A percentile compares a stretch with the other conserved stretches of the same genome.
These are phyloP conservation scores for Aspergillus olivimuriae DNA, from an alignment of 495 filamentous ascomycete genomes.

Conservation along the genomic window DNA sequence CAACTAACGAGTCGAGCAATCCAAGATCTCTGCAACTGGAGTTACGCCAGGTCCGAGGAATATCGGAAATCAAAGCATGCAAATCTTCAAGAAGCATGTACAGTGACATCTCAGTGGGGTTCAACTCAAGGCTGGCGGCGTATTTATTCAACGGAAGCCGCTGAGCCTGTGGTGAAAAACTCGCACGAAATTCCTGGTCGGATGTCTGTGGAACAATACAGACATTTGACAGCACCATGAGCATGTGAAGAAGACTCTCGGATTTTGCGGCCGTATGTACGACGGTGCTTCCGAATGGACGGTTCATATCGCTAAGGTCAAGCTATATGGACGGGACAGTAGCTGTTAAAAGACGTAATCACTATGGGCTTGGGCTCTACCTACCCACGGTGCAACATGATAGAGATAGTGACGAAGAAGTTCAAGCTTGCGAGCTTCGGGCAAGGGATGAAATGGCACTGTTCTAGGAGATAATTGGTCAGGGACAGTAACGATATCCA, in stretches of 20 bases:
- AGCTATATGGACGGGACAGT: constrained; percentile 12
- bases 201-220: constrained; percentile 8
- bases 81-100: neutral
- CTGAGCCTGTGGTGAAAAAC: neutral
- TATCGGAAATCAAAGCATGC: neutral
- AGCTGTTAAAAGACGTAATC: no score
- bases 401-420: constrained; percentile 31
- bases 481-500: neutral
- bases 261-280: constrained; percentile 24
- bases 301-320: constrained; percentile 28
- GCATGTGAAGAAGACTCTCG: constrained; percentile 11
- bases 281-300: constrained; percentile 25
- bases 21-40: constrained; percentile 1
- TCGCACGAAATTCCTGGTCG: neutral
- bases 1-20: constrained; percentile 10
- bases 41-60: constrained; percentile 12
- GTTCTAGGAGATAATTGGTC: neutral
- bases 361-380: no score
- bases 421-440: constrained; percentile 17
- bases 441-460: neutral
- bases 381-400: constrained; percentile 30
- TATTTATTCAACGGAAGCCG: constrained; percentile 8
- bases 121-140: constrained; percentile 11
- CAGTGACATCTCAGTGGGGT: neutral
- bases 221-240: constrained; percentile 23